Percentiles rank a stretch among this genome's conserved stretches.
These are phyloP conservation scores for Aquilaria malaccensis DNA, from an alignment of 345 rosid genomes.

Conservation along the genomic window DNA sequence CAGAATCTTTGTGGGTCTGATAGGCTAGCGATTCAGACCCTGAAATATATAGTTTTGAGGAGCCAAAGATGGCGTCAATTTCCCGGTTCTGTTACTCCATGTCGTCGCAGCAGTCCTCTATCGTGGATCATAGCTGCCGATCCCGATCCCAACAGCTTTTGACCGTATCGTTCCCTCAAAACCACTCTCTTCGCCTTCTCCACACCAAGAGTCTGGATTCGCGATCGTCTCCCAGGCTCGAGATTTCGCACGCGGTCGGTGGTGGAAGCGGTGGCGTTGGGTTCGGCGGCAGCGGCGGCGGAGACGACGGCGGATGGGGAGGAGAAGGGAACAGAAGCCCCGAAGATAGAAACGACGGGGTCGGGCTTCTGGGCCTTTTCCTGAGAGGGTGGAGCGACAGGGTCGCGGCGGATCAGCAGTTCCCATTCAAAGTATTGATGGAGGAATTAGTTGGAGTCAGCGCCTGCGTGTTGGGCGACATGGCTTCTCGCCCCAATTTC, in stretches of 20 bases:
- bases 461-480: slow-evolving; percentile 77
- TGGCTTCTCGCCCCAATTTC: slow-evolving; percentile 93
- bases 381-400: slow-evolving; percentile 76
- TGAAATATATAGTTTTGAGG: too few species aligned
- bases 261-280: slow-evolving; percentile 30
- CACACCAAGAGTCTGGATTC: slow-evolving; percentile 16
- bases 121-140: slow-evolving; percentile 16
- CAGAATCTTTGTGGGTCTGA: too few species aligned
- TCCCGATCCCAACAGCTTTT: not conserved
- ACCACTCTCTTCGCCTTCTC: slow-evolving; percentile 20
- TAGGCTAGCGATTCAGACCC: too few species aligned
- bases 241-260: slow-evolving; percentile 30
- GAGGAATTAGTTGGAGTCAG: slow-evolving; percentile 85
- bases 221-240: slow-evolving; percentile 5
- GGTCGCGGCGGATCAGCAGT: slow-evolving; percentile 87
- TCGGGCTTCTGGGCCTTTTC: slow-evolving; percentile 60
- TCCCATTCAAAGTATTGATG: slow-evolving; percentile 87
- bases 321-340: slow-evolving; percentile 1
- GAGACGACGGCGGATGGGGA: slow-evolving; percentile 10
- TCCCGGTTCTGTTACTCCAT: slow-evolving; percentile 28
- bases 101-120: slow-evolving; percentile 20
- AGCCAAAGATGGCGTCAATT: slow-evolving; percentile 27
- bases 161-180: slow-evolving; percentile 16
- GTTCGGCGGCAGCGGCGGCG: slow-evolving; percentile 24
- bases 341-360: slow-evolving; percentile 4